phyloP scores from a whole-genome alignment of 805 yeast species.

The Metschnikowia dekortorum region DNA sequence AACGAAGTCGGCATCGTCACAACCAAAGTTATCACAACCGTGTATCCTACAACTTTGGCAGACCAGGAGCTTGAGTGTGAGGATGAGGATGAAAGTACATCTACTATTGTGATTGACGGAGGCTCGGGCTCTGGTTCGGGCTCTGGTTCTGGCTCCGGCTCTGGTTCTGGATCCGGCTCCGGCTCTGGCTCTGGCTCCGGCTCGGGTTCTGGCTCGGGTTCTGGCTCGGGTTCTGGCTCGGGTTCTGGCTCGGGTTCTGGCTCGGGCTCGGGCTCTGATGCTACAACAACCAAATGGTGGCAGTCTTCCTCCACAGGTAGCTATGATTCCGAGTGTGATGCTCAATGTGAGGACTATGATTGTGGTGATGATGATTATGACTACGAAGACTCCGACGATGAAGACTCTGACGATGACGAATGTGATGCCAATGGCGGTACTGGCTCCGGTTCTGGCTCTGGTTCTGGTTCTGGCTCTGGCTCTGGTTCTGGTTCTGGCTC shows the following conservation, averaged over 20 bases:
- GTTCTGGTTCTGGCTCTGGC: neutral
- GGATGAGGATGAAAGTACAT: constrained; percentile 8
- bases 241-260: neutral
- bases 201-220: neutral
- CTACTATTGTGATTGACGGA: constrained; percentile 5
- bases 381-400: constrained; percentile 16
- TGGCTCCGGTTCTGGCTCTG: neutral
- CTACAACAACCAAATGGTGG: constrained; percentile 14
- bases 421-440: constrained; percentile 2
- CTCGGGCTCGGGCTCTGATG: constrained; percentile 3
- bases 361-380: constrained; percentile 18
- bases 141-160: constrained; percentile 3
- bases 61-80: constrained; percentile 13
- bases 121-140: constrained; percentile 4
- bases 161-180: neutral
- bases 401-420: constrained; percentile 10
- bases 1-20: constrained; percentile 9
- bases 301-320: constrained; percentile 7
- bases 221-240: neutral
- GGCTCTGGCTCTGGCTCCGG: constrained; percentile 5
- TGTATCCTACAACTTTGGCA: constrained; percentile 10
- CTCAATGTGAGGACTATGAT: constrained; percentile 15
- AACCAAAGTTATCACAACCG: constrained; percentile 11
- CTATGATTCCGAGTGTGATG: constrained; percentile 14
- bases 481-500: constrained; percentile 3